Base-by-base conservation (phyloP, 2,329 filamentous ascomycete genomes). In the Cordyceps javanica region DNA sequence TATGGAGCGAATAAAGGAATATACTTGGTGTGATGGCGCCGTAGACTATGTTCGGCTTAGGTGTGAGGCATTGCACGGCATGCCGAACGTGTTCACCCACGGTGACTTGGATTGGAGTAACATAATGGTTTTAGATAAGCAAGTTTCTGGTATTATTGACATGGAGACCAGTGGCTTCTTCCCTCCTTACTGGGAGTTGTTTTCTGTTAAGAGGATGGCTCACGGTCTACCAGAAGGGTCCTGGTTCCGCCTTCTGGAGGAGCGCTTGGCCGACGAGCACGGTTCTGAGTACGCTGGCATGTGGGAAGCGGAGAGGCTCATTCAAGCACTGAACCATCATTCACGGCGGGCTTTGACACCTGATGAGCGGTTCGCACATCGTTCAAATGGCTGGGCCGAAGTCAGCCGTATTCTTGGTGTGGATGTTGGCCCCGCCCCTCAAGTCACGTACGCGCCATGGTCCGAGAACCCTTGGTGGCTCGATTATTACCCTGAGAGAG, bases 51-150 rank as follows among this genome's bases (percentile, higher is more conserved):
- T 56, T 23, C 34, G 19, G 32, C 26, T 7, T n/a, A n/a, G n/a
- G n/a, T 56, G 54, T n/a, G 45, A 19, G 19, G 32, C 45, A 30
- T 38, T 57, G 21, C 28, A 11, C 16, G 21, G 39, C n/a, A 14
- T 13, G 39, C 55, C 23, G 2, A 57, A 57, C 21, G 48, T 57
- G 3, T 52, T 57, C 13, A 52, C 55, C n/a, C 48, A 57, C 23
- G 48, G 46, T 19, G 55, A 57, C 30, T 38, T 57, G 39, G 55
- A 57, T 30, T 52, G 39, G 48, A 57, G 55, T 7, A 57, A 57
- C n/a, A 52, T 57, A 25, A 57, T 57, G 38, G 48, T 52, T 3
- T 16, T n/a, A 4, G 48, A 30, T 30, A 52, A 38, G 39, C 21
- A 45, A 30, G 55, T 57, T 13, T 57, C 28, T 7, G 55, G 48